Evolutionary conservation across 2,329 filamentous ascomycete species (phyloP).

Genomic region (Trichoderma sp.): DNA sequence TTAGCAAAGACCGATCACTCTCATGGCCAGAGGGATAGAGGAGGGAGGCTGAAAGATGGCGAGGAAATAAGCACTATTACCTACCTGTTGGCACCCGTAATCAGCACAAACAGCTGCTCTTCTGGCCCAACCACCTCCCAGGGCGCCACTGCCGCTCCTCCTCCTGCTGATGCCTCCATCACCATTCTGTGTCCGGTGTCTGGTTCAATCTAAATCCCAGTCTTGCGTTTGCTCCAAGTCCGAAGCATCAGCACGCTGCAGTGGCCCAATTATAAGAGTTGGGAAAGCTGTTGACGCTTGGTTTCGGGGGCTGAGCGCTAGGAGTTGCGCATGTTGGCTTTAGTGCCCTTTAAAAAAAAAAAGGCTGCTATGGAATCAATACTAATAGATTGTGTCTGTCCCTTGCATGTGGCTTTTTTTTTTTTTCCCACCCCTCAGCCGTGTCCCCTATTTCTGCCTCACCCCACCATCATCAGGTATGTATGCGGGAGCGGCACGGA

Average conservation of each 20-base stretch:
- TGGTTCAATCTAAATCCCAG: background rate
- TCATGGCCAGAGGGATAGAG: too few relatives aligned
- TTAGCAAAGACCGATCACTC: background rate
- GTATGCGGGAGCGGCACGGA: background rate
- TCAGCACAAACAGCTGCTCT: constrained; percentile 61
- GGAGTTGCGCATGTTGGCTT: background rate
- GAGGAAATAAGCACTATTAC: constrained; percentile 16
- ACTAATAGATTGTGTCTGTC: background rate
- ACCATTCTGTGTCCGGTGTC: constrained; percentile 9
- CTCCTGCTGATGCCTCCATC: background rate
- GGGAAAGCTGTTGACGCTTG: background rate
- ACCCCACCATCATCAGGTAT: background rate
- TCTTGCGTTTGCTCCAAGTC: background rate
- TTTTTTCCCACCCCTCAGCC: background rate
- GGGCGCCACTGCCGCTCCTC: constrained; percentile 26
- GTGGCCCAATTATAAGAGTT: background rate
- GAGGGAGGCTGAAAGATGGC: background rate
- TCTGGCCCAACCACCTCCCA: constrained; percentile 37
- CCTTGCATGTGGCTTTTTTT: constrained; percentile 3
- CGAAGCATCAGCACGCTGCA: background rate
- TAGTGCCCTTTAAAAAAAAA: background rate
- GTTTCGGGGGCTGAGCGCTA: background rate
- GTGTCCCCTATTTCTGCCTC: background rate
- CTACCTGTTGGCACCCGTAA: constrained; percentile 86
- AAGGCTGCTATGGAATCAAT: background rate